Evolutionary conservation across 306 rosid species (phyloP).

Genomic region (Vigna nakashimae): DNA sequence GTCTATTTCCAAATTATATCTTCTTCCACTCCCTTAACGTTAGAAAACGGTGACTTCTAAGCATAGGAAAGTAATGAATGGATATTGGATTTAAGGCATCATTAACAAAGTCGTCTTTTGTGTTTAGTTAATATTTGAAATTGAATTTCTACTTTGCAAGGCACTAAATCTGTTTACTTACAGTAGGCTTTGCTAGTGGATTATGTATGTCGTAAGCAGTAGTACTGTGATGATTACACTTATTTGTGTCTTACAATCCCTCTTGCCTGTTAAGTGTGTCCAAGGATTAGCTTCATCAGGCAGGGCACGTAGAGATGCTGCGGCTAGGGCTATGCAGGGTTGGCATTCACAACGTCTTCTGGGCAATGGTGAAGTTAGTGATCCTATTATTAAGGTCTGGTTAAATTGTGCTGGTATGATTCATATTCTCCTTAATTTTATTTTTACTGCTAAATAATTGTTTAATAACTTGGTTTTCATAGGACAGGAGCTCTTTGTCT

Average conservation of each 20-base stretch:
- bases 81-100: slow-evolving; percentile 15
- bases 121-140: slow-evolving; percentile 27
- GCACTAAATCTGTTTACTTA: slow-evolving; percentile 9
- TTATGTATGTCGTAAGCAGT: not conserved
- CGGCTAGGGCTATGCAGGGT: slow-evolving; percentile 99
- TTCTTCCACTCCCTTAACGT: not conserved
- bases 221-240: slow-evolving; percentile 14
- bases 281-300: slow-evolving; percentile 85
- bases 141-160: slow-evolving; percentile 1
- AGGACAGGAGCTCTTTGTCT: slow-evolving; percentile 81
- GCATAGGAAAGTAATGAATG: slow-evolving; percentile 12
- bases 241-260: slow-evolving; percentile 7
- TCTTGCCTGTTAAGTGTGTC: slow-evolving; percentile 27
- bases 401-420: slow-evolving; percentile 36
- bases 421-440: slow-evolving; percentile 24
- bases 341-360: slow-evolving; percentile 99
- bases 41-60: not conserved
- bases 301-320: slow-evolving; percentile 97
- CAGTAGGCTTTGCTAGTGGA: slow-evolving; percentile 16
- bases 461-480: slow-evolving; percentile 35
- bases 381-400: slow-evolving; percentile 90
- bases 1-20: slow-evolving; percentile 2
- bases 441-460: slow-evolving; percentile 22
- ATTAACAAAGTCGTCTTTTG: slow-evolving; percentile 28
- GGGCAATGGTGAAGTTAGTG: slow-evolving; percentile 95